Evolutionary conservation across 148 eudicot species (phyloP).

Genomic region (Vaccinium macrocarpon): DNA sequence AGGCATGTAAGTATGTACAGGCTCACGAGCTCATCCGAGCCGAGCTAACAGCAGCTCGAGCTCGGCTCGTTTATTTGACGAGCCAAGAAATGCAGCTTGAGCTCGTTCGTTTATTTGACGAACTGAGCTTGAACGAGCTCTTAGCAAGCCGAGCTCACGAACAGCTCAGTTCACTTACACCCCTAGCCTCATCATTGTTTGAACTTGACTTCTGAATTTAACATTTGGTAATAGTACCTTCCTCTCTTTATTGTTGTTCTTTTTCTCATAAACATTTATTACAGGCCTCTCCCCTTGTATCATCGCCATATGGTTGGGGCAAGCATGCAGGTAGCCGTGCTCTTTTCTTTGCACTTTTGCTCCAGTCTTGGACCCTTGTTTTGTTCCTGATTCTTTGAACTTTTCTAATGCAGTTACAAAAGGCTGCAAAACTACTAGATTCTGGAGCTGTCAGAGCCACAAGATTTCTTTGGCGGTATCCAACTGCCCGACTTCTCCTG

Average conservation of each 20-base stretch:
- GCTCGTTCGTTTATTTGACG: too few species aligned
- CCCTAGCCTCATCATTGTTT: not conserved
- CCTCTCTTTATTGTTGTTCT: not conserved
- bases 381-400: slow-evolving; percentile 8
- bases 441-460: slow-evolving; percentile 98
- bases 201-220: not conserved
- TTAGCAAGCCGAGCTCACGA: too few species aligned
- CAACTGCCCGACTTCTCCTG: slow-evolving; percentile 80
- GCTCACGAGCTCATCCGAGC: too few species aligned
- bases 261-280: slow-evolving; percentile 20
- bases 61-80: too few species aligned
- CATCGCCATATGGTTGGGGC: slow-evolving; percentile 93
- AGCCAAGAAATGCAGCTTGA: too few species aligned
- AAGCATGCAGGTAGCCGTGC: slow-evolving; percentile 67
- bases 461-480: slow-evolving; percentile 94
- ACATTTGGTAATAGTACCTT: not conserved
- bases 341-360: slow-evolving; percentile 5
- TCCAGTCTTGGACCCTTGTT: not conserved
- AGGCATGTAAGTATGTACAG: too few species aligned
- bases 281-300: slow-evolving; percentile 93
- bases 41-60: too few species aligned
- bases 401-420: slow-evolving; percentile 61
- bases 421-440: slow-evolving; percentile 90
- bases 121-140: too few species aligned
- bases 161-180: too few species aligned